Conservation (phyloP, 169 alveolate species). For the Plasmodium cynomolgi region DNA sequence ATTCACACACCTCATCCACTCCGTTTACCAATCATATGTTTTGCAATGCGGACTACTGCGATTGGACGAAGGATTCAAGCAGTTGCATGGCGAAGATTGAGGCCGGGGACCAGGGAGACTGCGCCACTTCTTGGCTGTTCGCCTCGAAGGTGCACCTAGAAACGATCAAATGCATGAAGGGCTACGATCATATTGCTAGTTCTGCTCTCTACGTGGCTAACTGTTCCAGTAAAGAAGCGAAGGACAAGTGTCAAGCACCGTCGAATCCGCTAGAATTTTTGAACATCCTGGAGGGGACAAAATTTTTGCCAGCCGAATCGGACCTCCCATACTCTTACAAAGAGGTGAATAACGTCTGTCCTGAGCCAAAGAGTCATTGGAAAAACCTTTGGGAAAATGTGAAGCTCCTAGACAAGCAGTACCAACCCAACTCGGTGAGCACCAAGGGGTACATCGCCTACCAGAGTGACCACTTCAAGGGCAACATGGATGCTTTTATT, state of each 20-base stretch:
- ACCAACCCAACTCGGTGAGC: not conserved
- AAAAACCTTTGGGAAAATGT: not conserved
- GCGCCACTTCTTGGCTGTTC: conserved; percentile 74
- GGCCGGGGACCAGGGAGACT: conserved; percentile 18
- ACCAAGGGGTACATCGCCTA: conserved; percentile 4
- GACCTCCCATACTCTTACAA: not conserved
- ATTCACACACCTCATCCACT: not conserved
- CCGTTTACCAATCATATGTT: not conserved
- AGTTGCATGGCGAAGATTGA: conserved; percentile 1
- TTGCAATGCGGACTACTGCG: conserved; percentile 22
- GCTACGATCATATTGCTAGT: not conserved
- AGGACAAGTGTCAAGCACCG: not conserved
- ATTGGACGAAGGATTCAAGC: not conserved
- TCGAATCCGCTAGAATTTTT: conserved; percentile 12
- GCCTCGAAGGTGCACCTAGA: conserved; percentile 70
- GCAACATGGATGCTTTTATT: conserved; percentile 13
- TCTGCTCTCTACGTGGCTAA: conserved; percentile 20
- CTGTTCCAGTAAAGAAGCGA: not conserved
- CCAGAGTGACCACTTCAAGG: not conserved
- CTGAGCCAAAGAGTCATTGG: not conserved
- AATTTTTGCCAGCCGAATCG: not conserved
- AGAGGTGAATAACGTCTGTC: not conserved
- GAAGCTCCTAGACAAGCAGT: not conserved
- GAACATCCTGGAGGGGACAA: not conserved
- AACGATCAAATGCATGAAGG: conserved; percentile 61